A percentile compares a stretch with the other conserved stretches of the same genome.
These are phyloP conservation scores for Leishmania guyanensis DNA, from an alignment of 208 protist genomes.

Conservation along the genomic window DNA sequence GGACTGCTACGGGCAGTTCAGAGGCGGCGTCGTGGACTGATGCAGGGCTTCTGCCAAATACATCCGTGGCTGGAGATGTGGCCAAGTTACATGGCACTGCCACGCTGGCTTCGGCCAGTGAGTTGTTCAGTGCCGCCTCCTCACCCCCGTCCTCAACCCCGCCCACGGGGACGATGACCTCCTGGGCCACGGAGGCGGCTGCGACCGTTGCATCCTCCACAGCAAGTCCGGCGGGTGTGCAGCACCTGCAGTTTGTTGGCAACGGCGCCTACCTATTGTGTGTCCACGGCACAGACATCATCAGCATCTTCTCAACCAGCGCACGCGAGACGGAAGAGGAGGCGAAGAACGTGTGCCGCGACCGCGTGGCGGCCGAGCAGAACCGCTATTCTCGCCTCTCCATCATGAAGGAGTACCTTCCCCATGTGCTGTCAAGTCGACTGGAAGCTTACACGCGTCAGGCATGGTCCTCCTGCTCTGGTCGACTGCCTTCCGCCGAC, in stretches of 20 bases:
- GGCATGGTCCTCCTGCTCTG: slow-evolving; percentile 65
- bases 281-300: slow-evolving; percentile 26
- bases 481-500: slow-evolving; percentile 42
- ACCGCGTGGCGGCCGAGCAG: slow-evolving; percentile 28
- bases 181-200: slow-evolving; percentile 21
- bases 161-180: slow-evolving; percentile 4
- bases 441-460: slow-evolving; percentile 42
- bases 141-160: background rate
- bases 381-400: slow-evolving; percentile 39
- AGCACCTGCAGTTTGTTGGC: slow-evolving; percentile 47
- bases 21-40: background rate
- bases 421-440: slow-evolving; percentile 11
- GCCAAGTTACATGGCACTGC: background rate
- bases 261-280: slow-evolving; percentile 37
- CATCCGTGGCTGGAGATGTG: background rate
- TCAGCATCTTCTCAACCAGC: slow-evolving; percentile 42
- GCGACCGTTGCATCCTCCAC: slow-evolving; percentile 9
- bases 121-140: background rate
- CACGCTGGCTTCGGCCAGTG: background rate
- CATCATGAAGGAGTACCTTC: slow-evolving; percentile 28
- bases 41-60: slow-evolving; percentile 4
- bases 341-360: slow-evolving; percentile 27
- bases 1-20: background rate
- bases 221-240: slow-evolving; percentile 6
- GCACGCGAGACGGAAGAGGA: slow-evolving; percentile 24